phyloP scores from a whole-genome alignment of 139 green algal species.

The Yamagishiella unicocca region DNA sequence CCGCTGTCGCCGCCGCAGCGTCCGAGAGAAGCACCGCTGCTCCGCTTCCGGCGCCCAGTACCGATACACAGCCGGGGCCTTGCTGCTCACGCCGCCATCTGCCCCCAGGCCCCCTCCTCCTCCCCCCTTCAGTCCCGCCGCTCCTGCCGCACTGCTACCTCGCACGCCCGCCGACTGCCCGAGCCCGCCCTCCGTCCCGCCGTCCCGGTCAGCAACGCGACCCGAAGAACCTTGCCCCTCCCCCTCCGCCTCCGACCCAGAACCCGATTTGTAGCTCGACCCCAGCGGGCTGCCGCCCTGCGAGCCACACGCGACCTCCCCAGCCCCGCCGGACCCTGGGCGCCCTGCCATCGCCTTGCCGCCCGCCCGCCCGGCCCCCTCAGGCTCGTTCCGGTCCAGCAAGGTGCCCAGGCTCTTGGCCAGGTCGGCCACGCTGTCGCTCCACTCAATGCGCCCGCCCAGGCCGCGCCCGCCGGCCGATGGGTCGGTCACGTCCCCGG shows the following conservation, averaged over 20 bases:
- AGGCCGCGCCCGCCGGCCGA: too few relatives aligned
- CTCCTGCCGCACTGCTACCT: not conserved
- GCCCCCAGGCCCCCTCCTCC: too few relatives aligned
- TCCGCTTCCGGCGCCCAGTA: slow-evolving; percentile 40
- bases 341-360: not conserved
- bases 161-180: too few relatives aligned
- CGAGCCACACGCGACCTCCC: too few relatives aligned
- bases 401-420: not conserved
- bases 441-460: not conserved
- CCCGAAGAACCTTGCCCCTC: too few relatives aligned
- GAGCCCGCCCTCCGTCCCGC: too few relatives aligned
- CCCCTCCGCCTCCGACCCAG: too few relatives aligned
- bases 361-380: not conserved
- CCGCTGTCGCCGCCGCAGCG: slow-evolving; percentile 20
- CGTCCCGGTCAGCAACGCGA: too few relatives aligned
- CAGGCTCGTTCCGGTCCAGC: not conserved
- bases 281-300: too few relatives aligned
- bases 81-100: not conserved
- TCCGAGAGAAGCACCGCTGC: slow-evolving; percentile 5
- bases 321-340: too few relatives aligned
- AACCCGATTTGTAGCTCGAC: too few relatives aligned
- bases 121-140: not conserved
- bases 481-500: not conserved
- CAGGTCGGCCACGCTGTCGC: not conserved
- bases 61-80: slow-evolving; percentile 10